Base-by-base conservation (phyloP, 495 filamentous ascomycete genomes). In the Parmelia sp. region DNA sequence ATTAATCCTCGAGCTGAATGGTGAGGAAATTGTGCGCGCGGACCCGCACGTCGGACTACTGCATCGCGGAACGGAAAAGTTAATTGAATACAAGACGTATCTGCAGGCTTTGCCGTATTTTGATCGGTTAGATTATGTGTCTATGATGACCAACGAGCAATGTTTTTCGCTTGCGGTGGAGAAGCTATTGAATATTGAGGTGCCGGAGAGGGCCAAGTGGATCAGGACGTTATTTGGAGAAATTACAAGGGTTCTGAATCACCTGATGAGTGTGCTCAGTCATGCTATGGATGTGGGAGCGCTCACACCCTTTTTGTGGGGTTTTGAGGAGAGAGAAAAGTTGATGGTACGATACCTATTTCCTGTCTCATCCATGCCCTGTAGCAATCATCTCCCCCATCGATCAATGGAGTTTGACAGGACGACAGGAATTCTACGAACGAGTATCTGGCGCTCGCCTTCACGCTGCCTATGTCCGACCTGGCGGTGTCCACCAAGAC, bases 141-240 rank as follows among this genome's bases (percentile, higher is more conserved):
- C 91, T 74, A 99, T 99, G 95, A 98, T 97, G 94, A 97, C 94
- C 67, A 97, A 97, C 77, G 95, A 99, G 82, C 95, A 99, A 78
- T 97, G 93, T 71, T 99, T 88, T 75, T 84, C 91, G 17, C 80
- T 99, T 61, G 95, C 90, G 42, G 92, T 97, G 60, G 95, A 99
- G 82, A 99, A 97, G 85, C 82, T 99, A 58, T 78, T 99, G 71
- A 99, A 99, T 78, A 82, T 99, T 69, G 95, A 99, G 73, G 90
- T 99, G 69, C 95, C 95, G 35, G 88, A 91, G 57, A 83, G 95
- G 66, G 95, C 95, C 63, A 99, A 99, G 78, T 99, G 84, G 81
- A 99, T 99, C 73, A 86, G 95, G 57, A 97, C 93, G 33, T 19
- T 99, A 79, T 99, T 99, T 74, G 95, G 86, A 66, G 95, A 99